Base-by-base conservation (phyloP, 805 yeast species). In the Metschnikowia peoriensis region DNA sequence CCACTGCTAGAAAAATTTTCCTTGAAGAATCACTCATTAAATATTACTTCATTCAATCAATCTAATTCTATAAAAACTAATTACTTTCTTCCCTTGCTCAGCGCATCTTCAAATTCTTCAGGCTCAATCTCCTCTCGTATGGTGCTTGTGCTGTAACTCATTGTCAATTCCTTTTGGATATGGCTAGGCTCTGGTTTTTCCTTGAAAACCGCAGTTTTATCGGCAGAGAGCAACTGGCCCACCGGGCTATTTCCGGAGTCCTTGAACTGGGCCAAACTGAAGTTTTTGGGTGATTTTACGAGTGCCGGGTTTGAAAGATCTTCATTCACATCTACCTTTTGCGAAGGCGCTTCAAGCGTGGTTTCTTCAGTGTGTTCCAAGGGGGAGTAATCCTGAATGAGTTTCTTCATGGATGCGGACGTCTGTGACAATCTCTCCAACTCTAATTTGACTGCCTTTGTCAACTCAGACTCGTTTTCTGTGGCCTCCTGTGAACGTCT, bases 201-300 rank as follows among this genome's bases (percentile, higher is more conserved):
- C 2, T 15, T 17, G 7, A 39, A 28, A 6, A 9, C 8, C 17
- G 46, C 15, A 9, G 34, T 22, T 32, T 32, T 38, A n/a, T 60
- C 61, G 4, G 59, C 56, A 1, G 66, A 55, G 42, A 72, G 61
- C 52, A 72, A 65, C 54, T 72, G 75, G 51, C 60, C 62, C 28
- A 72, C 61, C 10, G 76, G 77, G 52, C 75, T 70, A 44, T 44
- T 48, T 53, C 67, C 73, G 16, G 62, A 57, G 28, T 70, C 73
- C 45, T 67, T 68, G 57, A 64, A 66, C 53, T 71, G 62, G 7
- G 76, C 60, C 47, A 74, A 64, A 28, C 75, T 66, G 55, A 66
- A 73, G 0, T 73, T 71, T 57, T 74, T 74, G 22, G 79, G 79
- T 9, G 76, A 71, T 52, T 74, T 74, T 8, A 72, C 76, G 44